A percentile compares a stretch with the other conserved stretches of the same genome.
Conservation (phyloP, 2,329 filamentous ascomycete species). For the Pseudogymnoascus sp. region DNA sequence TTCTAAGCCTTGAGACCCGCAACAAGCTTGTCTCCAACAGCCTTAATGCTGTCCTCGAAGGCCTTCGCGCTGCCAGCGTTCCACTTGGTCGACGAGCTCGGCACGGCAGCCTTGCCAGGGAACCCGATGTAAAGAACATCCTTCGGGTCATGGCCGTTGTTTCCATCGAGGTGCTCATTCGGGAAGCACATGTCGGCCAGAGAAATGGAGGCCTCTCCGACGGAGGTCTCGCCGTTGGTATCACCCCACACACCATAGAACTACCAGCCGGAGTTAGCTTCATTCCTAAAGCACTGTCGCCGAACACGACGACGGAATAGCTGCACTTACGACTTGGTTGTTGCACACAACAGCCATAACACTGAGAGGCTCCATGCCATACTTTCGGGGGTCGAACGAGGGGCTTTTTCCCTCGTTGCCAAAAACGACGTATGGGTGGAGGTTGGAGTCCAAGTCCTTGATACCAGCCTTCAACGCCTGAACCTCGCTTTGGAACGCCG, state of each 20-base stretch:
- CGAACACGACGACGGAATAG: no score
- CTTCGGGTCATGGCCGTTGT: background rate
- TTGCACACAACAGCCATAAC: slow-evolving; percentile 14
- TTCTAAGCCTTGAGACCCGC: slow-evolving; percentile 2
- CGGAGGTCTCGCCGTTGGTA: slow-evolving; percentile 11
- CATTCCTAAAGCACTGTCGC: background rate
- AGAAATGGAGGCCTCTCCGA: slow-evolving; percentile 12
- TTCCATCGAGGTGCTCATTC: background rate
- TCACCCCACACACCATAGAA: slow-evolving; percentile 14
- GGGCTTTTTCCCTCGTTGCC: slow-evolving; percentile 20
- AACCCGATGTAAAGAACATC: slow-evolving; percentile 14
- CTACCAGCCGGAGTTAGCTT: background rate
- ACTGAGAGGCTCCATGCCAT: slow-evolving; percentile 11
- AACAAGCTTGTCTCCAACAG: slow-evolving; percentile 8
- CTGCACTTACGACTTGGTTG: slow-evolving; percentile 11
- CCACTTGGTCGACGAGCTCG: background rate
- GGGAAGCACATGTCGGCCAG: slow-evolving; percentile 11
- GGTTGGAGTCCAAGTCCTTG: slow-evolving; percentile 24
- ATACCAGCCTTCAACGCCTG: slow-evolving; percentile 12
- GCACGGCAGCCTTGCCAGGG: background rate
- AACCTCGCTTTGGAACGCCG: background rate
- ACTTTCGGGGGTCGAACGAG: background rate
- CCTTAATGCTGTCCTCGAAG: slow-evolving; percentile 1
- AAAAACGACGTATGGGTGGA: slow-evolving; percentile 27
- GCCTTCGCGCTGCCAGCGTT: background rate